Evolutionary conservation across 164 flowering plant genomes (phyloP).

Genomic region (Stephania japonica): DNA sequence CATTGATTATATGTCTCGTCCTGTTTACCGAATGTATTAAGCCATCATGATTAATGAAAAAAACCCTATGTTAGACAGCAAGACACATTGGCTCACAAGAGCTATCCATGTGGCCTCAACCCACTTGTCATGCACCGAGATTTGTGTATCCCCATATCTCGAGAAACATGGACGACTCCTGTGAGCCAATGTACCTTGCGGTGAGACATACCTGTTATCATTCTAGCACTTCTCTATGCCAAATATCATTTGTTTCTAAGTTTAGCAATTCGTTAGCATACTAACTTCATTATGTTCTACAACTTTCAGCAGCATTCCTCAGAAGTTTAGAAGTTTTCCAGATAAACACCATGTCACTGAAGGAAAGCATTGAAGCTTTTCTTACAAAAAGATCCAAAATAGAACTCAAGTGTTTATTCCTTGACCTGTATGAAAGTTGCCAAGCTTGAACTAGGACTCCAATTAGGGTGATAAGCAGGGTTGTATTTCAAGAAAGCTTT

Average conservation of each 20-base stretch:
- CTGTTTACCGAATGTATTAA: no score
- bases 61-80: no score
- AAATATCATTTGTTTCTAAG: not conserved
- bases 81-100: no score
- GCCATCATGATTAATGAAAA: no score
- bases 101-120: no score
- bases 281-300: not conserved
- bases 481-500: slow-evolving; percentile 11
- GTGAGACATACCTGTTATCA: no score
- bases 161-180: no score
- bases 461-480: not conserved
- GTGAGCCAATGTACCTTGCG: no score
- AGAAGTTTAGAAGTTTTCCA: not conserved
- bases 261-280: not conserved
- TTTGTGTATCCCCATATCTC: no score
- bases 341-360: not conserved
- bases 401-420: not conserved
- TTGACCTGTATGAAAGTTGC: not conserved
- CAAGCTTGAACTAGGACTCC: slow-evolving; percentile 10
- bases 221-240: no score
- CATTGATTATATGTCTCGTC: no score
- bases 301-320: not conserved
- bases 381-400: not conserved
- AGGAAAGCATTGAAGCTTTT: not conserved
- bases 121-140: no score